A percentile compares a stretch with the other conserved stretches of the same genome.
phyloP scores from a whole-genome alignment of 495 filamentous ascomycete genomes.

The Aspergillus haitiensis region DNA sequence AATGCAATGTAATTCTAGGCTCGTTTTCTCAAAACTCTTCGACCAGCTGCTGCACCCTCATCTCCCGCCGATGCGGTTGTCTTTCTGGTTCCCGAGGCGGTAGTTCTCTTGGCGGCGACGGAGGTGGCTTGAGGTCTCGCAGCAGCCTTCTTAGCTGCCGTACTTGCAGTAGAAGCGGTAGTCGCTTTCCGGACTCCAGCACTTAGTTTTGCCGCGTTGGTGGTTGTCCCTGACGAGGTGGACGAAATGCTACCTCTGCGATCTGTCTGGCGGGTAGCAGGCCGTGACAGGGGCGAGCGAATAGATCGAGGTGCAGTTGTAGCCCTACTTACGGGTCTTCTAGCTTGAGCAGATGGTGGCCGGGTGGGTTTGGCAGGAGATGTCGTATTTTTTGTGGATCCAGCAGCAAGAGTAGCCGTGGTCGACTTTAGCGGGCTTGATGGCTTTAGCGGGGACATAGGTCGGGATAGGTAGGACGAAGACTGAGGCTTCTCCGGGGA shows the following conservation, averaged over 20 bases:
- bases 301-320: constrained; percentile 32
- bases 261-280: constrained; percentile 46
- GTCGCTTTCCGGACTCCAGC: constrained; percentile 50
- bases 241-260: constrained; percentile 45
- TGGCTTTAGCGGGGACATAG: constrained; percentile 56
- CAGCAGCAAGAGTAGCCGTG: constrained; percentile 27
- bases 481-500: constrained; percentile 47
- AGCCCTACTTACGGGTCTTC: constrained; percentile 33
- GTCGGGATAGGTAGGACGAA: constrained; percentile 51
- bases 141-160: constrained; percentile 46
- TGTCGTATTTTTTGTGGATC: constrained; percentile 19
- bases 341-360: constrained; percentile 32
- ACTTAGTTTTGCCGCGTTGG: constrained; percentile 54
- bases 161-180: constrained; percentile 43
- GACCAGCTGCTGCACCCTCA: constrained; percentile 38
- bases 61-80: constrained; percentile 36
- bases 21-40: constrained; percentile 51
- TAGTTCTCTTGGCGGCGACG: constrained; percentile 38
- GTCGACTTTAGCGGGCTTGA: constrained; percentile 52
- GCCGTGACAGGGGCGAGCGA: constrained; percentile 38
- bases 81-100: constrained; percentile 37
- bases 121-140: constrained; percentile 37
- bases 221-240: constrained; percentile 55
- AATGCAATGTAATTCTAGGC: constrained; percentile 24
- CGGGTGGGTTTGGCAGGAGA: constrained; percentile 20